Conservation (phyloP, 768 basidiomycete genomes). For the Naematelia aurantialba region DNA sequence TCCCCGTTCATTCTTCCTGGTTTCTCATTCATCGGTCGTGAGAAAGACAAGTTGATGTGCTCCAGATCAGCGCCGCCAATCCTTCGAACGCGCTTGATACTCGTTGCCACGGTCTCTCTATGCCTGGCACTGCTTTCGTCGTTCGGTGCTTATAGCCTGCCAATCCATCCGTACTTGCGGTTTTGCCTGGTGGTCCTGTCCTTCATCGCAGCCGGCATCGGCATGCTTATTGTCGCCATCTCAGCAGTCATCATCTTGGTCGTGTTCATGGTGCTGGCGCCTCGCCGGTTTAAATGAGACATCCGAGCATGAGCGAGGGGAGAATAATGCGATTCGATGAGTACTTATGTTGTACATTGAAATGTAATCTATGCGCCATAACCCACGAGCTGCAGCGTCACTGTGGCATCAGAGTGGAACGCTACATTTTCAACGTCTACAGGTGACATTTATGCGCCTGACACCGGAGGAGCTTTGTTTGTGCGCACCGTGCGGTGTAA, state of each 20-base stretch:
- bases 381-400: too few species aligned
- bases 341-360: too few species aligned
- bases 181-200: not conserved
- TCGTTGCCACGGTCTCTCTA: not conserved
- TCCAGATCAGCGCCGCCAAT: not conserved
- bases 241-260: not conserved
- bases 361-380: too few species aligned
- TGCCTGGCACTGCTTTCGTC: not conserved
- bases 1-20: not conserved
- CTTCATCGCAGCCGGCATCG: not conserved
- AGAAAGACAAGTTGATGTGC: too few species aligned
- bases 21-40: too few species aligned
- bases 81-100: not conserved
- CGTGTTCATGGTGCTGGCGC: not conserved
- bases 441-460: too few species aligned
- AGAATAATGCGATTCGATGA: too few species aligned
- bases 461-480: too few species aligned
- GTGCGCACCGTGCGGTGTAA: too few species aligned
- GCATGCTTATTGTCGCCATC: not conserved
- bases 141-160: not conserved
- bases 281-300: not conserved
- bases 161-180: not conserved
- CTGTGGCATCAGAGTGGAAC: too few species aligned
- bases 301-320: not conserved
- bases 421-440: too few species aligned